Evolutionary conservation across 306 rosid genomes (phyloP).

Genomic region (Alnus glutinosa): DNA sequence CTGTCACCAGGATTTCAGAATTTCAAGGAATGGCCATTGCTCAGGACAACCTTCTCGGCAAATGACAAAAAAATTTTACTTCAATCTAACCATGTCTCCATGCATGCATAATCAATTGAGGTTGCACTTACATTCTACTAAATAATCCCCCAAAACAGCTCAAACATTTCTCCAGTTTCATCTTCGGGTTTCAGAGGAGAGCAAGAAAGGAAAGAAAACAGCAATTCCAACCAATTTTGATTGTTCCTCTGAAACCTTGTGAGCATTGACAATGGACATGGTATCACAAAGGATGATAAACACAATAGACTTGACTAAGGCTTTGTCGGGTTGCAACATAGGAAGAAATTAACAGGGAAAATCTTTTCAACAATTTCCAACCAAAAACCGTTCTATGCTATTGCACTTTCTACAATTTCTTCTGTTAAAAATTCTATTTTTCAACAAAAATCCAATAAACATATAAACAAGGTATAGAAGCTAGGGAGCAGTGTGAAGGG

Average conservation of each 20-base stretch:
- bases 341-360: neutral
- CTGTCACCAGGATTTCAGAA: too few species aligned
- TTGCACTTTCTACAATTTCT: neutral
- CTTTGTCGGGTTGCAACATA: neutral
- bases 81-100: neutral
- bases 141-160: neutral
- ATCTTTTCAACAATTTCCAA: conserved; percentile 1
- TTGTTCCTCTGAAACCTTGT: neutral
- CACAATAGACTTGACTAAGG: neutral
- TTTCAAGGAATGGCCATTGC: too few species aligned
- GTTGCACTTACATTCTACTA: neutral
- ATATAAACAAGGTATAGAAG: conserved; percentile 19
- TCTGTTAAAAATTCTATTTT: neutral
- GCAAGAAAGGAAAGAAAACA: too few species aligned
- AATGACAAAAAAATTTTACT: neutral
- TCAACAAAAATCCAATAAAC: conserved; percentile 24
- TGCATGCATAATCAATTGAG: neutral
- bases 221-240: too few species aligned
- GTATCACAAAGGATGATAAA: neutral
- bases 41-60: neutral
- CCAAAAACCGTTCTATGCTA: neutral
- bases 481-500: neutral
- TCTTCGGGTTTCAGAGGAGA: too few species aligned
- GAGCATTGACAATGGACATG: neutral
- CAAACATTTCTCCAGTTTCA: neutral